Base-by-base conservation (phyloP, 306 rosid genomes). In the Prunus mira region DNA sequence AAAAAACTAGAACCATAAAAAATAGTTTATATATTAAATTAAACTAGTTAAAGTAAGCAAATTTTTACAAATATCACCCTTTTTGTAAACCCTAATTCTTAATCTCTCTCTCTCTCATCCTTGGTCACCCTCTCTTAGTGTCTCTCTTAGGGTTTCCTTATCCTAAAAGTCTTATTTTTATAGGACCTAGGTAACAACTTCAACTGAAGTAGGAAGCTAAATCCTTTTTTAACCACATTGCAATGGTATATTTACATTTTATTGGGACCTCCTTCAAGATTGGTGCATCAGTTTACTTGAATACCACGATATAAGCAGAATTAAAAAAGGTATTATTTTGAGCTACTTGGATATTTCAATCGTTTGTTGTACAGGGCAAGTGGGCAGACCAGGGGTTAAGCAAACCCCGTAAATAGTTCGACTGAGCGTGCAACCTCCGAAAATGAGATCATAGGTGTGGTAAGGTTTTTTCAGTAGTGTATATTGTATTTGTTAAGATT, bases 191-290 rank as follows among this genome's bases (percentile, higher is more conserved):
- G 8, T 34, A 34, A 34, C 41, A 34, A 34, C 41, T 34, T 34
- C 41, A 34, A 6, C 41, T 6, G 41, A 34, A 34, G 41, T 34
- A 5, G 8, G 41, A 34, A 34, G 8, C 41, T 34, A 34, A 34
- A 34, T 7, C 43, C 9, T 38, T 38, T 38, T 38, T 38, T 6
- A 38, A 7, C 43, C 43, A 38, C 43, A 7, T 38, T 38, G 43
- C 43, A 7, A 38, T 38, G 43, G 0, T 38, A 38, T 38, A 38
- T 38, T 38, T 32, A 11, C 52, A 55, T 55, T 34, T 71, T 34
- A 55, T 55, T n/a, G 52, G 75, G 32, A 71, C 15, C 2, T 71
- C 65, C 75, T 71, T 71, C 51, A 71, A 20, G 50, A 46, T 34
- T 34, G 51, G 74, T 51, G 52, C 13, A 28, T 27, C 17, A 25